Conservation (phyloP, 139 green algal genomes). For the Haematococcus lacustris region DNA sequence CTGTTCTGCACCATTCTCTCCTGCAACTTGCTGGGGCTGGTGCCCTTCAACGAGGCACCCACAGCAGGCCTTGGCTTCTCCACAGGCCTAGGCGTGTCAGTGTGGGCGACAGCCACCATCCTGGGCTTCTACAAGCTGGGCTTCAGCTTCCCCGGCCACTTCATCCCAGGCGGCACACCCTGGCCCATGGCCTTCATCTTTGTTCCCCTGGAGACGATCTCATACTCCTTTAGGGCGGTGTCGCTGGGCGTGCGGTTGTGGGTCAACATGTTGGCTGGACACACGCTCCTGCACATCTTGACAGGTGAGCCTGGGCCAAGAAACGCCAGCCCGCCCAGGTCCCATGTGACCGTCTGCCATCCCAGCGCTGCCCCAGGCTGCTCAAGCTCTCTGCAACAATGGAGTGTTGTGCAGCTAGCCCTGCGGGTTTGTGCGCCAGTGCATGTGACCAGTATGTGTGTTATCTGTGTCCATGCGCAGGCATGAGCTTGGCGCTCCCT, state of each 20-base stretch:
- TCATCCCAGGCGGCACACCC: slow-evolving; percentile 41
- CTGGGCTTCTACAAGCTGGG: slow-evolving; percentile 43
- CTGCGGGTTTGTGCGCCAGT: too few relatives aligned
- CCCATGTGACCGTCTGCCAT: too few relatives aligned
- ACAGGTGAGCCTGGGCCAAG: too few relatives aligned
- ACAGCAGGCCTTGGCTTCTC: slow-evolving; percentile 43
- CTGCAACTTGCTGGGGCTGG: slow-evolving; percentile 39
- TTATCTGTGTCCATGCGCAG: too few relatives aligned
- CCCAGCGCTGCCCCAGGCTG: too few relatives aligned
- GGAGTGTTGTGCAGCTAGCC: too few relatives aligned
- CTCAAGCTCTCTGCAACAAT: too few relatives aligned
- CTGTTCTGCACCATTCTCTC: slow-evolving; percentile 42
- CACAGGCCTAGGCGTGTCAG: slow-evolving; percentile 35
- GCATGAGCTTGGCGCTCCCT: slow-evolving; percentile 39
- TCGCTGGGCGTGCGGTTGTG: slow-evolving; percentile 43
- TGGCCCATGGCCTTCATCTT: slow-evolving; percentile 52
- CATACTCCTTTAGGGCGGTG: slow-evolving; percentile 39
- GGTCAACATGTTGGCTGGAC: slow-evolving; percentile 48
- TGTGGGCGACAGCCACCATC: slow-evolving; percentile 38
- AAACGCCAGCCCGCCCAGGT: too few relatives aligned
- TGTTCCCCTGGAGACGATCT: slow-evolving; percentile 45
- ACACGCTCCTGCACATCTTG: slow-evolving; percentile 47
- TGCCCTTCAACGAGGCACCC: slow-evolving; percentile 41
- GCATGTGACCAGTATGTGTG: too few relatives aligned
- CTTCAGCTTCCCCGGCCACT: slow-evolving; percentile 40